A percentile compares a stretch with the other conserved stretches of the same genome.
These are phyloP conservation scores for Leucosporidium scottii DNA, from an alignment of 768 basidiomycete species.

Conservation along the genomic window DNA sequence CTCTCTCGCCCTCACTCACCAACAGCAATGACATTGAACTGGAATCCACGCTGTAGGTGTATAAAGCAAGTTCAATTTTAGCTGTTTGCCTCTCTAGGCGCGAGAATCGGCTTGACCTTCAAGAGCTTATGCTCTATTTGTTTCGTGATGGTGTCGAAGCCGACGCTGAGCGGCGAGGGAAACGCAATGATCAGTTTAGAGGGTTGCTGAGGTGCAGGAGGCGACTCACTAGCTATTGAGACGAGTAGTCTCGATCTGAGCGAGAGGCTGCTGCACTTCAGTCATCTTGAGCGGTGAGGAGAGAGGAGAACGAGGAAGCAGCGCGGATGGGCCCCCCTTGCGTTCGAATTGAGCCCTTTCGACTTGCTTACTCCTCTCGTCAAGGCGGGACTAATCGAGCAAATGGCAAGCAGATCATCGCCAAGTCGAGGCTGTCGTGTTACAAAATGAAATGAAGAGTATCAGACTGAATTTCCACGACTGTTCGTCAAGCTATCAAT, in stretches of 20 bases:
- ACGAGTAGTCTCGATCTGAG: constrained; percentile 4
- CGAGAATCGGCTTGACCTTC: constrained; percentile 60
- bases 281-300: too few species aligned
- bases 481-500: too few species aligned
- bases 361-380: too few species aligned
- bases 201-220: neutral
- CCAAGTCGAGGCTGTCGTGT: too few species aligned
- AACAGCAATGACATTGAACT: constrained; percentile 97
- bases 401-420: too few species aligned
- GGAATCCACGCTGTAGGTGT: neutral
- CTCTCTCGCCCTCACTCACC: constrained; percentile 50
- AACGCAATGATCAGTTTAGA: neutral
- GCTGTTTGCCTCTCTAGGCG: neutral
- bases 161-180: constrained; percentile 51
- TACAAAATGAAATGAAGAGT: too few species aligned
- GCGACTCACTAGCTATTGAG: constrained; percentile 21
- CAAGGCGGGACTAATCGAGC: too few species aligned
- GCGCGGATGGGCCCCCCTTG: too few species aligned
- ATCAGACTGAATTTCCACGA: too few species aligned
- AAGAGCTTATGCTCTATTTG: constrained; percentile 99
- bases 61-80: neutral
- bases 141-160: constrained; percentile 89
- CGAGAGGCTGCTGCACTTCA: too few species aligned
- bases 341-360: too few species aligned
- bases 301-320: too few species aligned